A percentile compares a stretch with the other conserved stretches of the same genome.
These are phyloP conservation scores for Penicillium silybi DNA, from an alignment of 495 filamentous ascomycete genomes.

Conservation along the genomic window DNA sequence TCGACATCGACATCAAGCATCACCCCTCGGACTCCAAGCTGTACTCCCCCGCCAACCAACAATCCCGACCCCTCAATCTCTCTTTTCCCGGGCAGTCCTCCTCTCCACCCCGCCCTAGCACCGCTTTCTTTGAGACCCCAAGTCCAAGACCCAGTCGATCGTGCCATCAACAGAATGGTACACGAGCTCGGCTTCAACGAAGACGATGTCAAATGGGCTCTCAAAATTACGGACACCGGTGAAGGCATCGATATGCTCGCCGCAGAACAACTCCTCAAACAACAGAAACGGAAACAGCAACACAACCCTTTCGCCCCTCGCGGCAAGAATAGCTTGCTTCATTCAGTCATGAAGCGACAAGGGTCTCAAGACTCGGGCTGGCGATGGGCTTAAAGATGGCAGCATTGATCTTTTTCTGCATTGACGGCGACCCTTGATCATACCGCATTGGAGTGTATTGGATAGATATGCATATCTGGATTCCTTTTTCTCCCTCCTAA, in stretches of 20 bases:
- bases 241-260: conserved; percentile 46
- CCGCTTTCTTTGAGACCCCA: conserved; percentile 31
- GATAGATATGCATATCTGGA: too few relatives aligned
- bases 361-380: conserved; percentile 32
- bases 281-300: conserved; percentile 35
- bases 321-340: conserved; percentile 20
- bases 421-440: neutral
- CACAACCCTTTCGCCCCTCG: conserved; percentile 14
- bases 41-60: neutral
- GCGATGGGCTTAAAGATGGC: conserved; percentile 32
- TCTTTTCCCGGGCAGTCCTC: conserved; percentile 1
- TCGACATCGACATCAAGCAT: conserved; percentile 11
- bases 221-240: conserved; percentile 51
- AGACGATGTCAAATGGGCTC: conserved; percentile 48
- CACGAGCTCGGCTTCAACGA: conserved; percentile 44
- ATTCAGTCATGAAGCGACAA: conserved; percentile 28
- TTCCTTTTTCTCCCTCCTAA: too few relatives aligned
- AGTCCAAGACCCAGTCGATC: conserved; percentile 50
- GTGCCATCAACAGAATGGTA: conserved; percentile 46
- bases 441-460: too few relatives aligned
- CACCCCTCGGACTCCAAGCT: conserved; percentile 11
- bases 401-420: neutral
- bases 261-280: conserved; percentile 41
- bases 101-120: conserved; percentile 6
- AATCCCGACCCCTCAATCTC: conserved; percentile 1